Base-by-base conservation (phyloP, 108 stramenopile species). In the Parietichytrium sp. region DNA sequence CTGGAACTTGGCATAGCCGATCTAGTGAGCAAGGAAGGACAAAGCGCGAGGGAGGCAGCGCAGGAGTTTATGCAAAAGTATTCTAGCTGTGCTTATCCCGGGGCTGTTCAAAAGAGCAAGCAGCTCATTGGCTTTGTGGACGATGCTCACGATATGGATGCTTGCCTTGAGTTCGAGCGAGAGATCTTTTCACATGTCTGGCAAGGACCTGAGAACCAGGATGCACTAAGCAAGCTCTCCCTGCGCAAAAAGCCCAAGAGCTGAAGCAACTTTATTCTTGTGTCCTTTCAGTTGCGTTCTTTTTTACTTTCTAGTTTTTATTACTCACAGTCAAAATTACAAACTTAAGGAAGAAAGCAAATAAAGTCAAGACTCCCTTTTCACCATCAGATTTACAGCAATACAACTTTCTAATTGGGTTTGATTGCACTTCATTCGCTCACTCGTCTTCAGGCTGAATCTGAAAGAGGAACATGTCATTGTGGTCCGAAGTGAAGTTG, bases 161-260 rank as follows among this genome's bases (percentile, higher is more conserved):
- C 23, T 6, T 45, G 61, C 33, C 61, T 72, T 0, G 33, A 72
- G 13, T n/a, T 45, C 61, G 61, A 72, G 3, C 61, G 61, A 10
- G 61, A 72, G 33, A 42, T 72, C 16, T 72, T 72, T 42, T 72
- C 61, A 38, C 33, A 42, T 2, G 61, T 42, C 20, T 72, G 61
- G 61, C 61, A 72, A 25, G 61, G 61, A 10, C 38, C 18, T n/a
- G 61, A 72, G 20, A 72, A 72, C 61, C 36, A 72, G 33, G 20
- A 72, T 27, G 61, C 61, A 6, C 61, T 72, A n/a, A n/a, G n/a
- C n/a, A n/a, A n/a, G n/a, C n/a, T n/a, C n/a, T n/a, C n/a, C n/a
- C n/a, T n/a, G n/a, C n/a, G n/a, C n/a, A n/a, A n/a, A n/a, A n/a
- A n/a, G n/a, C n/a, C n/a, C n/a, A n/a, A n/a, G n/a, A n/a, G n/a